Evolutionary conservation across 768 basidiomycete genomes (phyloP).

Genomic region (Tephrocybe sp.): DNA sequence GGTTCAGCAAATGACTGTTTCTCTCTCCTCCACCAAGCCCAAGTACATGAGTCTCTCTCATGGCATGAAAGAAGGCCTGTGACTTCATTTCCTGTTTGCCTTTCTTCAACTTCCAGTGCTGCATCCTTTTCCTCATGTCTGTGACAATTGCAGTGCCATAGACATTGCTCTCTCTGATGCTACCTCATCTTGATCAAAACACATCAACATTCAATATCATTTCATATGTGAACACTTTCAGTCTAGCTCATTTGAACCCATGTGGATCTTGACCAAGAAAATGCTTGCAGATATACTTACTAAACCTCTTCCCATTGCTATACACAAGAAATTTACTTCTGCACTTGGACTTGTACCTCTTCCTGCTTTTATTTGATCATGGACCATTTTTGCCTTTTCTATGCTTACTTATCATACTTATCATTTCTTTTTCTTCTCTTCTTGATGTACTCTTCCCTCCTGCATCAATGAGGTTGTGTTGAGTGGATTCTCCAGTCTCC

Average conservation of each 20-base stretch:
- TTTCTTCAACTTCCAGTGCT: conserved; percentile 5
- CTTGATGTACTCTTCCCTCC: neutral
- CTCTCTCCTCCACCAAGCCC: conserved; percentile 22
- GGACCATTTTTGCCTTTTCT: too few species aligned
- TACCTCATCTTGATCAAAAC: neutral
- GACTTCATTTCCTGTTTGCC: neutral
- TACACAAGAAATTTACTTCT: neutral
- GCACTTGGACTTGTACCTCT: neutral
- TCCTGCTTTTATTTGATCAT: too few species aligned
- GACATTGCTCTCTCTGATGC: conserved; percentile 8
- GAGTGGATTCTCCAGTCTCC: neutral
- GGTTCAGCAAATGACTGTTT: conserved; percentile 15
- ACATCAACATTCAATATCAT: neutral
- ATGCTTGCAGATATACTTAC: conserved; percentile 40
- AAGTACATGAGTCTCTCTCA: too few species aligned
- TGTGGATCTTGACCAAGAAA: conserved; percentile 26
- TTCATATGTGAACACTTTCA: conserved; percentile 4
- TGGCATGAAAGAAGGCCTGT: neutral
- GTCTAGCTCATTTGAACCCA: conserved; percentile 12
- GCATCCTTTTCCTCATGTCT: conserved; percentile 8
- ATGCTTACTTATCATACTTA: too few species aligned
- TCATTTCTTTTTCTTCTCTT: neutral
- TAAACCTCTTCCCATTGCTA: conserved; percentile 24
- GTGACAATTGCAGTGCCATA: conserved; percentile 22
- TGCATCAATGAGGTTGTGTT: too few species aligned